Evolutionary conservation across 495 filamentous ascomycete genomes (phyloP).

Genomic region (Niebla homalea): DNA sequence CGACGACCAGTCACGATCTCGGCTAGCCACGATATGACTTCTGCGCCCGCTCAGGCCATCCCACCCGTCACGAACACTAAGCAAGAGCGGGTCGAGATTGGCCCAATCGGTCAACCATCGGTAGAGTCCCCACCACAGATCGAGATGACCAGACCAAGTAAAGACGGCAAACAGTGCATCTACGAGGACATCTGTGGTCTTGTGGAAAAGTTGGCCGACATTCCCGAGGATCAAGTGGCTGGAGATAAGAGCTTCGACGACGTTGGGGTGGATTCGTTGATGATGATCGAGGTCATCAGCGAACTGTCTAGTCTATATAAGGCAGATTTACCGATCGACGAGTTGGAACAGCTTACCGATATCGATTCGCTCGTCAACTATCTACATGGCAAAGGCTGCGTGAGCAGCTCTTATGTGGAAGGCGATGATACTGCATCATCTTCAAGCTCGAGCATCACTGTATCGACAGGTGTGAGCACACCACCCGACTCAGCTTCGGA

Average conservation of each 20-base stretch:
- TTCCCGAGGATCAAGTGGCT: conserved; percentile 3
- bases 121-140: neutral
- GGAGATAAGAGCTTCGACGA: conserved; percentile 3
- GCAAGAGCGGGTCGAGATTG: neutral
- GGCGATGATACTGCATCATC: neutral
- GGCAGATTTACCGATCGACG: neutral
- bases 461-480: neutral
- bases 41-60: neutral
- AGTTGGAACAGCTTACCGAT: conserved; percentile 4
- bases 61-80: neutral
- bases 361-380: conserved; percentile 1
- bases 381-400: conserved; percentile 5
- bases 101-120: neutral
- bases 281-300: conserved; percentile 8
- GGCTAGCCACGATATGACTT: neutral
- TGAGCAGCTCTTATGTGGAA: neutral
- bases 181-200: conserved; percentile 6
- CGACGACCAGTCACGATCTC: neutral
- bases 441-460: neutral
- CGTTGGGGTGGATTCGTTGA: conserved; percentile 6
- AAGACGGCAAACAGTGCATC: neutral
- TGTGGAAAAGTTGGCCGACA: conserved; percentile 2
- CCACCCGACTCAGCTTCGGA: neutral
- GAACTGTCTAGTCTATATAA: neutral
- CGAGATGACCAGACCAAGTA: neutral